phyloP scores from a whole-genome alignment of 2,329 filamentous ascomycete genomes.

The Colletotrichum sp. region DNA sequence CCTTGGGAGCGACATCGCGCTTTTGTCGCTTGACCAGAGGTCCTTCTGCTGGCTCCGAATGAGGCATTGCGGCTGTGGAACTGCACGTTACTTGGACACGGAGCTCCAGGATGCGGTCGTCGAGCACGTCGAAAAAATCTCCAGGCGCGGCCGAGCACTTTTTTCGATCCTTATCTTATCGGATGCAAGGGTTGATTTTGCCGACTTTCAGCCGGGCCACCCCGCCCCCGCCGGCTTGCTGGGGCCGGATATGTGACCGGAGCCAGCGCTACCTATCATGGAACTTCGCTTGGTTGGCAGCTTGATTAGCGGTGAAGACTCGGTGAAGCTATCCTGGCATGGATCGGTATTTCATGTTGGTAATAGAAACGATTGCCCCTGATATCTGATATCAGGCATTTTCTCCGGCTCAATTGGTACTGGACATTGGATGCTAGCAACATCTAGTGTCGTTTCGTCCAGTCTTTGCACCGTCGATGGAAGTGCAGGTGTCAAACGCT shows the following conservation, averaged over 20 bases:
- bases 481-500: background rate
- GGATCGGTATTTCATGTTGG: slow-evolving; percentile 16
- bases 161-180: slow-evolving; percentile 19
- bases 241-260: background rate
- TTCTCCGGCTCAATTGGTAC: background rate
- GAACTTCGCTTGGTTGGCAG: background rate
- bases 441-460: background rate
- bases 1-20: slow-evolving; percentile 48
- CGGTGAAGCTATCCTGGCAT: background rate
- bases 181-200: background rate
- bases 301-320: background rate
- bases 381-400: slow-evolving; percentile 10
- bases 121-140: background rate
- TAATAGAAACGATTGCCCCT: slow-evolving; percentile 10
- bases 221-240: background rate
- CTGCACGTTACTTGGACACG: background rate
- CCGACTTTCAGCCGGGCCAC: background rate
- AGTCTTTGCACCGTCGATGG: background rate
- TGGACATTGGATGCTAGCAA: background rate
- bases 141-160: background rate
- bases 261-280: background rate
- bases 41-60: slow-evolving; percentile 57
- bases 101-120: background rate
- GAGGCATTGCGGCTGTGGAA: slow-evolving; percentile 50
- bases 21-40: slow-evolving; percentile 81